These are phyloP conservation scores for Albizia julibrissin DNA, from an alignment of 306 rosid species.

Conservation along the genomic window DNA sequence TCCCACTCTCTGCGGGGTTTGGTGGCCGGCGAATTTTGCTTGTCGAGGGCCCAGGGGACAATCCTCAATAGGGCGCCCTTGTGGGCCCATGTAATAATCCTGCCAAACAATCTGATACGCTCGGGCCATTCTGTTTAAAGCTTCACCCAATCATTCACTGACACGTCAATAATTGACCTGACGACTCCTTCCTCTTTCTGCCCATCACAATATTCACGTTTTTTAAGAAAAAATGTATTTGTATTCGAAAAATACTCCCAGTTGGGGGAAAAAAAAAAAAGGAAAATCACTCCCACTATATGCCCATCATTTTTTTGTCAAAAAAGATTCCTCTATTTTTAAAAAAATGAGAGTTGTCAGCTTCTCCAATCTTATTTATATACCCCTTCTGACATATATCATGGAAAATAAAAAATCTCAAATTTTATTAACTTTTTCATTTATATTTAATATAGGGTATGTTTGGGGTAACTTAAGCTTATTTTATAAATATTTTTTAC, in stretches of 20 bases:
- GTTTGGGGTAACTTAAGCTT: too few relatives aligned
- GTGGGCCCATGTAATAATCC: background rate
- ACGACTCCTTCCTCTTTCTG: background rate
- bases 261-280: too few relatives aligned
- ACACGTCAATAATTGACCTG: background rate
- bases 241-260: background rate
- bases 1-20: background rate
- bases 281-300: too few relatives aligned
- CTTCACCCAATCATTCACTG: background rate
- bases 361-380: too few relatives aligned
- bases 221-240: background rate
- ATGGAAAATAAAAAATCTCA: too few relatives aligned
- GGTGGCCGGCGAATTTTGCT: conserved; percentile 17
- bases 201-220: background rate
- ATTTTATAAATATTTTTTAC: too few relatives aligned
- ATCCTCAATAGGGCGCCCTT: background rate
- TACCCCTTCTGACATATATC: too few relatives aligned
- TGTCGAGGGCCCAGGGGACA: conserved; percentile 37
- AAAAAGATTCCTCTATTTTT: too few relatives aligned
- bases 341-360: too few relatives aligned
- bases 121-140: background rate
- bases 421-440: too few relatives aligned
- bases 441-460: too few relatives aligned
- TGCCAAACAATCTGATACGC: background rate
- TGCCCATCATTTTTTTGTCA: too few relatives aligned